Percentiles rank a stretch among this genome's conserved stretches.
Evolutionary conservation across 2,329 filamentous ascomycete genomes (phyloP).

Genomic region (Botrytis medusae): DNA sequence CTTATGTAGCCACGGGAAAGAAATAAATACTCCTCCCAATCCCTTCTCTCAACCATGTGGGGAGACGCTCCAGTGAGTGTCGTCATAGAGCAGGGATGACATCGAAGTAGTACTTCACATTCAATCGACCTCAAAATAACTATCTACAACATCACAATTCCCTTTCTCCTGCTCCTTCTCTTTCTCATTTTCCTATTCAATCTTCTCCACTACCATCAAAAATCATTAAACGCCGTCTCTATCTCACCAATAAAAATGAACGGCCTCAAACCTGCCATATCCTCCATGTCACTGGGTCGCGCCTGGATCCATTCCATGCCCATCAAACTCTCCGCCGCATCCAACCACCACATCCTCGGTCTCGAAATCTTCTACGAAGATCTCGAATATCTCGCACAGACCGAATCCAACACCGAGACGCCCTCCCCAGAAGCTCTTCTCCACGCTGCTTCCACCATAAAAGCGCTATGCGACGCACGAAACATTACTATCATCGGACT

Average conservation of each 20-base stretch:
- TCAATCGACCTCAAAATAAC: background rate
- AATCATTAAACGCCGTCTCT: background rate
- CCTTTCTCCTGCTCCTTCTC: background rate
- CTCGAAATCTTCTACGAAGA: constrained; percentile 79
- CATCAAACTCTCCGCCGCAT: constrained; percentile 67
- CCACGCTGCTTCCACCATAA: constrained; percentile 50
- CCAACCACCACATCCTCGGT: constrained; percentile 61
- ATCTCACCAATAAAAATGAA: background rate
- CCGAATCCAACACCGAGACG: background rate
- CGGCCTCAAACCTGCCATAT: constrained; percentile 62
- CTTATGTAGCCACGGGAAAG: background rate
- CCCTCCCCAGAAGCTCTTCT: constrained; percentile 41
- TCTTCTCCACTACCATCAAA: background rate
- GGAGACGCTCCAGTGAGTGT: background rate
- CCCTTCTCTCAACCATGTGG: background rate
- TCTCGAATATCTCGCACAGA: constrained; percentile 54
- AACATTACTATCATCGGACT: constrained; percentile 61
- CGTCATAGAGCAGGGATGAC: background rate
- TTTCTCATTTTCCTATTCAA: background rate
- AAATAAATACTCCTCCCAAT: background rate
- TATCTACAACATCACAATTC: background rate
- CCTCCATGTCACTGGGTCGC: constrained; percentile 74
- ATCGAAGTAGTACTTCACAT: background rate
- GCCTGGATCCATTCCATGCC: constrained; percentile 55
- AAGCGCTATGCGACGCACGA: constrained; percentile 56